phyloP scores from a whole-genome alignment of 1,284 basidiomycete genomes.

The Golubevia pallescens region DNA sequence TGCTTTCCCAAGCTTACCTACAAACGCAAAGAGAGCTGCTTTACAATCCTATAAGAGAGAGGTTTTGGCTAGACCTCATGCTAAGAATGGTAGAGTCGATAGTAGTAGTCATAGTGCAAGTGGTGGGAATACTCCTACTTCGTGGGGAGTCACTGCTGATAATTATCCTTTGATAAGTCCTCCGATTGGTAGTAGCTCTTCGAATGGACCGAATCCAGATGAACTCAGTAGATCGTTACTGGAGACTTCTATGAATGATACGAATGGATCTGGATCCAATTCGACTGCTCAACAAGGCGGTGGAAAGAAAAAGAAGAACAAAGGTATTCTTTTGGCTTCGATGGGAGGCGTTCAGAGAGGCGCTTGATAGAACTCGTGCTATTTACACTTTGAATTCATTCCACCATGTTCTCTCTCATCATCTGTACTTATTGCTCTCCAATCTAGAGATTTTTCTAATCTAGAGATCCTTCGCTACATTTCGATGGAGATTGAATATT shows the following conservation, averaged over 20 bases:
- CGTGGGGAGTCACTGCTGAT: not conserved
- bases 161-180: not conserved
- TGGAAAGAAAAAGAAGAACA: constrained; percentile 37
- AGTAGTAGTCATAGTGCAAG: not conserved
- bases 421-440: too few species aligned
- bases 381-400: too few species aligned
- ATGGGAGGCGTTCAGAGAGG: constrained; percentile 43
- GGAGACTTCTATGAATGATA: not conserved
- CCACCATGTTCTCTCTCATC: too few species aligned
- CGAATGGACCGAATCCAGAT: not conserved
- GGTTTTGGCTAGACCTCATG: constrained; percentile 21
- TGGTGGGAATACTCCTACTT: not conserved
- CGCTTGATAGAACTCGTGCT: not conserved
- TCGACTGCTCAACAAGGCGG: not conserved
- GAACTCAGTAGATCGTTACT: not conserved
- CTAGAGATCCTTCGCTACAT: too few species aligned
- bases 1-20: constrained; percentile 37
- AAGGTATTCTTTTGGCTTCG: constrained; percentile 31
- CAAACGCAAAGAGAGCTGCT: constrained; percentile 22
- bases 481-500: too few species aligned
- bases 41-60: constrained; percentile 48
- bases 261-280: not conserved
- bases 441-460: too few species aligned
- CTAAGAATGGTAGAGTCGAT: not conserved
- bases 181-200: not conserved